These are phyloP conservation scores for Fusarium longipes DNA, from an alignment of 2,329 filamentous ascomycete species.

Conservation along the genomic window DNA sequence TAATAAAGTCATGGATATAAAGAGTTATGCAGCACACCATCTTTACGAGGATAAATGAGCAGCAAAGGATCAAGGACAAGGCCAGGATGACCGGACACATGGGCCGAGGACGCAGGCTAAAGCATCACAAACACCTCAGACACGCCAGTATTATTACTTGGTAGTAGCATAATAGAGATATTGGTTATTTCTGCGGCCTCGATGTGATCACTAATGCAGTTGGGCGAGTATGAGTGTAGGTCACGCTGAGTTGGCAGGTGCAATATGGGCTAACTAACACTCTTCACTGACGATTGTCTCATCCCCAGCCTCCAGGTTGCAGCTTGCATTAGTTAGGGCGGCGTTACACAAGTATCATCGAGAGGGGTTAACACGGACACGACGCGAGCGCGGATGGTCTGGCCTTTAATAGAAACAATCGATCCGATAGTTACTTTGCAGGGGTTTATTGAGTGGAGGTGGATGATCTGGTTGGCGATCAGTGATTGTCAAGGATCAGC, in stretches of 20 bases:
- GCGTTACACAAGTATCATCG: slow-evolving; percentile 22
- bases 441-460: not conserved
- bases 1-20: slow-evolving; percentile 8
- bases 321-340: slow-evolving; percentile 29
- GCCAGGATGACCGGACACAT: no score
- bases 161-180: slow-evolving; percentile 27
- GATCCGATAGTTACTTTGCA: slow-evolving; percentile 15
- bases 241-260: slow-evolving; percentile 21
- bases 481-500: slow-evolving; percentile 26
- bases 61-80: not conserved
- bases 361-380: slow-evolving; percentile 39
- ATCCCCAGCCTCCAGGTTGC: slow-evolving; percentile 35
- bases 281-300: slow-evolving; percentile 7
- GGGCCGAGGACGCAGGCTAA: no score
- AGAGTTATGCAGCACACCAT: slow-evolving; percentile 22
- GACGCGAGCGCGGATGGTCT: slow-evolving; percentile 44
- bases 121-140: slow-evolving; percentile 21
- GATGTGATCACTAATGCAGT: not conserved
- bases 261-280: no score
- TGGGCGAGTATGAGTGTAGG: not conserved
- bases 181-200: slow-evolving; percentile 2
- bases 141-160: slow-evolving; percentile 34
- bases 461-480: slow-evolving; percentile 27
- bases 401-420: slow-evolving; percentile 41
- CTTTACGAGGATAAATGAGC: slow-evolving; percentile 32